These are phyloP conservation scores for Theobroma grandiflorum DNA, from an alignment of 441 rosid genomes.

Conservation along the genomic window DNA sequence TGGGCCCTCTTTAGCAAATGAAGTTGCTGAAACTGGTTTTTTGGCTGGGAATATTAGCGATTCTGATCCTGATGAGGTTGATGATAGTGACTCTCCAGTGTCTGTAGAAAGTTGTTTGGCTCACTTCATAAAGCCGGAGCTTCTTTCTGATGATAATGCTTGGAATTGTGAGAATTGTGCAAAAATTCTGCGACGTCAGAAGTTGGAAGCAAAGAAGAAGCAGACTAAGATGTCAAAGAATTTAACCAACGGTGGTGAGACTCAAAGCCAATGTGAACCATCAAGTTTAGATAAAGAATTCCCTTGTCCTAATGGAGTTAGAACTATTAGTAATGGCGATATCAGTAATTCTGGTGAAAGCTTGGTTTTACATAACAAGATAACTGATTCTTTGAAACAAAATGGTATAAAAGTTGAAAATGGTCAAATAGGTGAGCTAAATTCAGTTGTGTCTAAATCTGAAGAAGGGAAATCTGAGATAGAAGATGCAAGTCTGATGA, in stretches of 20 bases:
- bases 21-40: conserved; percentile 50
- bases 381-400: conserved; percentile 30
- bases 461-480: conserved; percentile 32
- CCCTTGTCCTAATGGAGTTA: conserved; percentile 32
- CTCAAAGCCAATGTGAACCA: conserved; percentile 28
- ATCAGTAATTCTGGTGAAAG: conserved; percentile 24
- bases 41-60: conserved; percentile 65
- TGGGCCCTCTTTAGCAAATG: conserved; percentile 64
- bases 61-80: conserved; percentile 96
- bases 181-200: conserved; percentile 49
- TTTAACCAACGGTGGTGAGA: conserved; percentile 41
- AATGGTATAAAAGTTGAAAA: conserved; percentile 36
- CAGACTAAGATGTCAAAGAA: conserved; percentile 35
- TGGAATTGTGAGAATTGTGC: conserved; percentile 95
- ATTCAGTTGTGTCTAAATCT: conserved; percentile 28
- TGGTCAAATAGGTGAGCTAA: conserved; percentile 31
- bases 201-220: conserved; percentile 50
- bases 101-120: conserved; percentile 90
- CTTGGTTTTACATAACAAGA: conserved; percentile 37
- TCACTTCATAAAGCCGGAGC: conserved; percentile 82
- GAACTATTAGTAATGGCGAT: conserved; percentile 37
- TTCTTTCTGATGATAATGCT: conserved; percentile 88
- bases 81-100: conserved; percentile 81
- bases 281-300: conserved; percentile 30
- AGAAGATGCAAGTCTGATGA: conserved; percentile 34